Evolutionary conservation across 768 basidiomycete genomes (phyloP).

Genomic region (Myochromella boudieri): DNA sequence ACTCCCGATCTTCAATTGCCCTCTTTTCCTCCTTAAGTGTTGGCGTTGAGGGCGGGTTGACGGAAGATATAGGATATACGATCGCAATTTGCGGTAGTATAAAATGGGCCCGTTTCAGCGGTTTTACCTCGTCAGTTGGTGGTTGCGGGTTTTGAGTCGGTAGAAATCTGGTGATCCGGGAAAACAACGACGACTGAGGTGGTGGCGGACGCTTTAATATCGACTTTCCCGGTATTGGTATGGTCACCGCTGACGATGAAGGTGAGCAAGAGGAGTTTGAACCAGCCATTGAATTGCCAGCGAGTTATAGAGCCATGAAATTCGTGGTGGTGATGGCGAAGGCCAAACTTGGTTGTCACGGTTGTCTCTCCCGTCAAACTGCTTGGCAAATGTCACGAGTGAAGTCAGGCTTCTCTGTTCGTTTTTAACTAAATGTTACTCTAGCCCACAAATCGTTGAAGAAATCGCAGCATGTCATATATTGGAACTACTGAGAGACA

Average conservation of each 20-base stretch:
- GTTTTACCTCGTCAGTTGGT: constrained; percentile 47
- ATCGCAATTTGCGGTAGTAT: constrained; percentile 84
- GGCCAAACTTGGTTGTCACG: constrained; percentile 1
- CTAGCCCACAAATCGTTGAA: too few species aligned
- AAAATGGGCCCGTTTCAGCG: constrained; percentile 88
- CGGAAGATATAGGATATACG: constrained; percentile 86
- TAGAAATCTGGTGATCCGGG: constrained; percentile 71
- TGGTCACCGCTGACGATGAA: constrained; percentile 79
- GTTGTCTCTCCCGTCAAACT: constrained; percentile 1
- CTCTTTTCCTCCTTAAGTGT: constrained; percentile 79
- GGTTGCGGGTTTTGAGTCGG: constrained; percentile 49
- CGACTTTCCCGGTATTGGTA: constrained; percentile 76
- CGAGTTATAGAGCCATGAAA: constrained; percentile 15
- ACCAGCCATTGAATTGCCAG: constrained; percentile 19
- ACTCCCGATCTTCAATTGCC: constrained; percentile 75
- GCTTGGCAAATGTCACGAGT: not conserved
- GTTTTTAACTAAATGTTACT: too few species aligned
- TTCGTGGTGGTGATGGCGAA: constrained; percentile 9
- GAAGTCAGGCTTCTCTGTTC: too few species aligned
- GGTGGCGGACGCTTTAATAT: constrained; percentile 80
- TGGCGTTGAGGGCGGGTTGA: constrained; percentile 81
- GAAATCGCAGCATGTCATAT: too few species aligned
- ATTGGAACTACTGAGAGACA: too few species aligned
- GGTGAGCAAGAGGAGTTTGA: constrained; percentile 58
- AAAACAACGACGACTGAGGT: constrained; percentile 66